phyloP scores from a whole-genome alignment of 2,329 filamentous ascomycete genomes.

The Penicillium sp. region DNA sequence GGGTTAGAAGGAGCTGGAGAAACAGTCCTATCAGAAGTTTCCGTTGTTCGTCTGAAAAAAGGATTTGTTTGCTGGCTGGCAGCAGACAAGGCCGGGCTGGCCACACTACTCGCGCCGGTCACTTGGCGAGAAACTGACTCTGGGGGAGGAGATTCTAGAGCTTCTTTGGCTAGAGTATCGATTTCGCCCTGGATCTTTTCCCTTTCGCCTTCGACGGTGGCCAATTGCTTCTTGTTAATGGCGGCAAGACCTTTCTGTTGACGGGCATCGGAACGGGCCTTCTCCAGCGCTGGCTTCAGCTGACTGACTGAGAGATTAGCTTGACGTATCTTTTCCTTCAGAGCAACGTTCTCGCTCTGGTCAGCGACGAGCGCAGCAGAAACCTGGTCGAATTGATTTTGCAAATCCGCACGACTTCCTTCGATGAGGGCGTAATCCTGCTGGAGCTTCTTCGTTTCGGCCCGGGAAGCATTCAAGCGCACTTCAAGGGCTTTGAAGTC shows the following conservation, averaged over 20 bases:
- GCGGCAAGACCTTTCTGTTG: conserved; percentile 95
- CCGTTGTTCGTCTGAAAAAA: conserved; percentile 72
- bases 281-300: conserved; percentile 87
- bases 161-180: conserved; percentile 60
- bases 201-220: conserved; percentile 80
- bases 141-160: conserved; percentile 52
- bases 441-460: conserved; percentile 79
- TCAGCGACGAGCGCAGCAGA: conserved; percentile 73
- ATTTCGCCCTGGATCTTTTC: conserved; percentile 83
- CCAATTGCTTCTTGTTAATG: conserved; percentile 97
- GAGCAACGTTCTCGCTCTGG: conserved; percentile 76
- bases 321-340: conserved; percentile 83
- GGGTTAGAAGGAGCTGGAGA: conserved; percentile 50
- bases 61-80: conserved; percentile 80
- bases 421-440: conserved; percentile 80
- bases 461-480: conserved; percentile 68
- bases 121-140: conserved; percentile 23
- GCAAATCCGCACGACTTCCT: conserved; percentile 73
- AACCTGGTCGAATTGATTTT: conserved; percentile 75
- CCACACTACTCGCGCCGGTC: conserved; percentile 49
- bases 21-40: conserved; percentile 47
- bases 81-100: conserved; percentile 61
- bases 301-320: conserved; percentile 79
- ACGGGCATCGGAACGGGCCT: conserved; percentile 82
- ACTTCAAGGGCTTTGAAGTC: conserved; percentile 82